phyloP scores from a whole-genome alignment of 805 yeast species.

The Isabelozyma gotoi region DNA sequence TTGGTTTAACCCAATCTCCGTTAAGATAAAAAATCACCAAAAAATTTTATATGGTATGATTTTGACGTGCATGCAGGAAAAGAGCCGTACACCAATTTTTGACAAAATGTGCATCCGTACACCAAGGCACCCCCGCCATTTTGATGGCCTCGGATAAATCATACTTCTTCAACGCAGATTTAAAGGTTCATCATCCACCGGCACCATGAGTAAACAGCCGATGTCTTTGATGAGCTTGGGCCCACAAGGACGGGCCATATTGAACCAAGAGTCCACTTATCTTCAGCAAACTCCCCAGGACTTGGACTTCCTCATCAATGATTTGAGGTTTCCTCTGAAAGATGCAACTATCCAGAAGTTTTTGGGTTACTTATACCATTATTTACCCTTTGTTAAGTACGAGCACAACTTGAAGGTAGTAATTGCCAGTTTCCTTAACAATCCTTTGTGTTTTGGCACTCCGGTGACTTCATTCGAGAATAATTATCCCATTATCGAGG shows the following conservation, averaged over 20 bases:
- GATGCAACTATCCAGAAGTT: slow-evolving; percentile 29
- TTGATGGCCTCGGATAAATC: neutral
- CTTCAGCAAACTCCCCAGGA: slow-evolving; percentile 33
- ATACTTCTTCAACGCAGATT: neutral
- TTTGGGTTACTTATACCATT: slow-evolving; percentile 50
- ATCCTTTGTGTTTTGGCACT: slow-evolving; percentile 33
- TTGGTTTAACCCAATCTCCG: neutral
- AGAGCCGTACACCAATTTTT: neutral
- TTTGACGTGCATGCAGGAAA: neutral
- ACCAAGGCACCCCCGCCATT: neutral
- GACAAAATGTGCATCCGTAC: too few relatives aligned
- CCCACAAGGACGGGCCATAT: slow-evolving; percentile 1
- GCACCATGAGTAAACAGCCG: neutral
- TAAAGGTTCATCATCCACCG: too few relatives aligned
- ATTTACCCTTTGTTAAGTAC: slow-evolving; percentile 49
- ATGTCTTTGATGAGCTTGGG: slow-evolving; percentile 1
- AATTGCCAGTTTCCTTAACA: slow-evolving; percentile 43
- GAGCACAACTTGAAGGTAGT: slow-evolving; percentile 46
- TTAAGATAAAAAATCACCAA: neutral
- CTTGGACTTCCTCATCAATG: slow-evolving; percentile 47
- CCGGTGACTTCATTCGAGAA: slow-evolving; percentile 23
- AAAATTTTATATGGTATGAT: neutral
- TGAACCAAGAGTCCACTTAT: neutral
- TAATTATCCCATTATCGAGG: slow-evolving; percentile 44
- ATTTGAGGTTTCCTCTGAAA: slow-evolving; percentile 40